phyloP scores from a whole-genome alignment of 148 eudicot genomes.

The Cornus florida region DNA sequence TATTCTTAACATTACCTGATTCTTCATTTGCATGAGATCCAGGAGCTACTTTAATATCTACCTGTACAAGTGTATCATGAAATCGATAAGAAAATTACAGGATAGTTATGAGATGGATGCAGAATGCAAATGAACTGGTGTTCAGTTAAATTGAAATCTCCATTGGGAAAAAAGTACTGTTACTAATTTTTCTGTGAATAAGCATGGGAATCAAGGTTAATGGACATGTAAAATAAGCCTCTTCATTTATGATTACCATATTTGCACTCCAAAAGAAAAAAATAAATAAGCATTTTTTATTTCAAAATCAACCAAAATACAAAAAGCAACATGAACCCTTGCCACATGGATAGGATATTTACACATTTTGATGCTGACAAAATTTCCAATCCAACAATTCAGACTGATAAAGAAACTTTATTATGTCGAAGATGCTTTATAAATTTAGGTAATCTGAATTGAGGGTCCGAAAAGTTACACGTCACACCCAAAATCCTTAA shows the following conservation, averaged over 20 bases:
- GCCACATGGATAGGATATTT: background rate
- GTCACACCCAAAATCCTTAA: too few species aligned
- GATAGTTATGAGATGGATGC: background rate
- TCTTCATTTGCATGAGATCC: constrained; percentile 93
- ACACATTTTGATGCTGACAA: background rate
- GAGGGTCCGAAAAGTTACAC: too few species aligned
- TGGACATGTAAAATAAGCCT: too few species aligned
- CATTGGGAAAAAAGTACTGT: background rate
- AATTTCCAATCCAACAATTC: background rate
- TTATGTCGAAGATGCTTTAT: background rate
- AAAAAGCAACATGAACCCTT: background rate
- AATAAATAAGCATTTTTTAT: background rate
- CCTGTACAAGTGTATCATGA: constrained; percentile 35
- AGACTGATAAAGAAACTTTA: background rate
- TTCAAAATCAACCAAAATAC: background rate
- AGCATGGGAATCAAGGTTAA: background rate
- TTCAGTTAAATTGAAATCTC: background rate
- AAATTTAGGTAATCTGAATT: too few species aligned
- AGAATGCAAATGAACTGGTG: background rate
- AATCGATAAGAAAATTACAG: background rate
- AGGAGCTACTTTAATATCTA: constrained; percentile 89
- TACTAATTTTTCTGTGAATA: background rate
- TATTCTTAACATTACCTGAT: constrained; percentile 51
- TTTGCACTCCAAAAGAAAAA: too few species aligned
- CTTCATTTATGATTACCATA: too few species aligned